phyloP scores from a whole-genome alignment of 441 rosid species.

The Melastoma candidum region DNA sequence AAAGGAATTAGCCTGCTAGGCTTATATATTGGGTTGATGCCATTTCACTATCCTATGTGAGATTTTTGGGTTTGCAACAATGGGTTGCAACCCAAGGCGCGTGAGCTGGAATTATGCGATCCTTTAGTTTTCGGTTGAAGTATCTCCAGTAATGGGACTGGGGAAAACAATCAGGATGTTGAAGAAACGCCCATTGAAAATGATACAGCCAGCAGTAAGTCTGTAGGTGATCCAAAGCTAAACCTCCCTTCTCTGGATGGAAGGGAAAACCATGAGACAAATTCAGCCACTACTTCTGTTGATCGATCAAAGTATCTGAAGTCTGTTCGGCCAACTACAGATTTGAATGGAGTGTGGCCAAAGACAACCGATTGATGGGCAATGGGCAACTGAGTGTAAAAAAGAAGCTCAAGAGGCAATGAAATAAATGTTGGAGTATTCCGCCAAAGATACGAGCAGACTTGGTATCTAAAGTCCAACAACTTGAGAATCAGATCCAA shows the following conservation, averaged over 20 bases:
- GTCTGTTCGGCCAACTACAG: constrained; percentile 63
- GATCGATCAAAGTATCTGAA: constrained; percentile 56
- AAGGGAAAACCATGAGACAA: constrained; percentile 35
- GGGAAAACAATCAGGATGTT: no score
- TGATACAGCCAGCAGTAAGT: constrained; percentile 17
- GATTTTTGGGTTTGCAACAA: no score
- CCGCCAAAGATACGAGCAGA: constrained; percentile 32
- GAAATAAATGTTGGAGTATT: constrained; percentile 46
- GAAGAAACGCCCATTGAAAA: no score
- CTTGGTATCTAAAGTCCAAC: constrained; percentile 52
- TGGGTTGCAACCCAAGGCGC: no score
- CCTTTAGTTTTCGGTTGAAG: no score
- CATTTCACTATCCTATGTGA: no score
- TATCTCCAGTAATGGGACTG: no score
- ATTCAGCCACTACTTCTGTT: constrained; percentile 24
- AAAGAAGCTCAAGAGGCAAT: constrained; percentile 25
- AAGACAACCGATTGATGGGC: neutral
- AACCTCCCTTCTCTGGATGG: constrained; percentile 40
- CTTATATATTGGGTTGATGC: no score
- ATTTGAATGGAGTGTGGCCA: constrained; percentile 31
- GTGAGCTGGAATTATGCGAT: no score
- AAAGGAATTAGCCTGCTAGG: no score
- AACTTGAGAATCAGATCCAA: constrained; percentile 56
- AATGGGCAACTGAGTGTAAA: no score
- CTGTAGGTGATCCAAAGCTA: constrained; percentile 30